Percentiles rank a stretch among this genome's conserved stretches.
These are phyloP conservation scores for Daedaleopsis nitida DNA, from an alignment of 768 basidiomycete genomes.

Conservation along the genomic window DNA sequence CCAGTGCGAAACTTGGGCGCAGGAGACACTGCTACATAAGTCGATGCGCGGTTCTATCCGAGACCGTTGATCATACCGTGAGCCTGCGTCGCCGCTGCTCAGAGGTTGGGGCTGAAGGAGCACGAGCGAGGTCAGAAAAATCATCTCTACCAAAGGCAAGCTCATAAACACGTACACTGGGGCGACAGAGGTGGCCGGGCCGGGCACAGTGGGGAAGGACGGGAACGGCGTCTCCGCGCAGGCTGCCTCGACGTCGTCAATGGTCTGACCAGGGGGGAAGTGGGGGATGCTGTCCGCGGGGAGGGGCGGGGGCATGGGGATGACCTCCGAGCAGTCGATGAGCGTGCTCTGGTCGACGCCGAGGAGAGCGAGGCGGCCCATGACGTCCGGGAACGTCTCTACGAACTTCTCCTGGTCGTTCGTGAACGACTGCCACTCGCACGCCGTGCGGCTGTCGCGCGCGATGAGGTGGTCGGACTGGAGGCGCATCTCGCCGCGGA, in stretches of 20 bases:
- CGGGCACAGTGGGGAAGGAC: slow-evolving; percentile 25
- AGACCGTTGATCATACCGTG: background rate
- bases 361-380: slow-evolving; percentile 29
- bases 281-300: background rate
- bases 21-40: background rate
- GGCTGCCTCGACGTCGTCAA: slow-evolving; percentile 23
- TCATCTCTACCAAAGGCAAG: background rate
- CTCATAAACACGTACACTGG: slow-evolving; percentile 29
- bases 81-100: background rate
- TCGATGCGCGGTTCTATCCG: background rate
- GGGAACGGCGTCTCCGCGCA: slow-evolving; percentile 18
- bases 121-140: slow-evolving; percentile 21
- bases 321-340: slow-evolving; percentile 9
- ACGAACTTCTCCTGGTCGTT: slow-evolving; percentile 26
- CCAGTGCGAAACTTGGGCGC: background rate
- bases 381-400: slow-evolving; percentile 22
- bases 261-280: slow-evolving; percentile 24
- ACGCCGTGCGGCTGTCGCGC: slow-evolving; percentile 32
- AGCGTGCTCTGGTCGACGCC: slow-evolving; percentile 20
- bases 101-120: background rate
- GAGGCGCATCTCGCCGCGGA: slow-evolving; percentile 35
- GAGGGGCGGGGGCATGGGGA: slow-evolving; percentile 1
- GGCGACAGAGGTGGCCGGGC: slow-evolving; percentile 32
- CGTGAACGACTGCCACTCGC: slow-evolving; percentile 31
- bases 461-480: slow-evolving; percentile 31